Conservation (phyloP, 192 early-diverging fungal genomes). For the Backusella tuberculispora region DNA sequence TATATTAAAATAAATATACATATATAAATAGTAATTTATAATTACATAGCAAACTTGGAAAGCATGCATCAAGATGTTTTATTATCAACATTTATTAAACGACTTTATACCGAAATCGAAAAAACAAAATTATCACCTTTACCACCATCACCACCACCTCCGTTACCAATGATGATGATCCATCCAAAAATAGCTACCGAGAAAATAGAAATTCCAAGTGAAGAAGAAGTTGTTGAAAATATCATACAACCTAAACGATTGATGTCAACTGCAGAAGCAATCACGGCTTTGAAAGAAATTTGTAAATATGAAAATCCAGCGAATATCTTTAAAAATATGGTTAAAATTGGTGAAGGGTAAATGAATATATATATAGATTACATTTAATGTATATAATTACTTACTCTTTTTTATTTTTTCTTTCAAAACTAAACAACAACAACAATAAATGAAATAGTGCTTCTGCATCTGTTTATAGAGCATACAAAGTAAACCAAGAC, state of each 20-base stretch:
- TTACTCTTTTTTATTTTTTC: background rate
- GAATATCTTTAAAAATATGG: constrained; percentile 70
- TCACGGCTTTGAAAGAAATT: background rate
- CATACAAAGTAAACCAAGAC: constrained; percentile 57
- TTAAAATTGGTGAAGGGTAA: constrained; percentile 91
- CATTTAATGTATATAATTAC: too few species aligned
- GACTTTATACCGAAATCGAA: constrained; percentile 22
- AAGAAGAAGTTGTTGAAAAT: background rate
- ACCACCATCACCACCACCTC: background rate
- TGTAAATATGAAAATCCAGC: constrained; percentile 4
- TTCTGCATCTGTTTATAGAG: constrained; percentile 88
- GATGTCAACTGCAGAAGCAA: constrained; percentile 4
- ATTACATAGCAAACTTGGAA: constrained; percentile 1
- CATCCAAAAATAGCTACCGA: background rate
- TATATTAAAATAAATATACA: background rate
- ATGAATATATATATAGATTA: constrained; percentile 3
- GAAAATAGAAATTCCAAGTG: background rate
- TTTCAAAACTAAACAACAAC: background rate
- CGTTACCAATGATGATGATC: background rate
- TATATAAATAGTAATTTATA: too few species aligned
- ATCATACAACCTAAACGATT: background rate
- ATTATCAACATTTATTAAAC: constrained; percentile 21
- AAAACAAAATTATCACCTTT: background rate
- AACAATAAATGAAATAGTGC: constrained; percentile 54
- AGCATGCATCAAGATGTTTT: constrained; percentile 12